Conservation (phyloP, 2,329 filamentous ascomycete species). For the Dactylellina drechsleri region DNA sequence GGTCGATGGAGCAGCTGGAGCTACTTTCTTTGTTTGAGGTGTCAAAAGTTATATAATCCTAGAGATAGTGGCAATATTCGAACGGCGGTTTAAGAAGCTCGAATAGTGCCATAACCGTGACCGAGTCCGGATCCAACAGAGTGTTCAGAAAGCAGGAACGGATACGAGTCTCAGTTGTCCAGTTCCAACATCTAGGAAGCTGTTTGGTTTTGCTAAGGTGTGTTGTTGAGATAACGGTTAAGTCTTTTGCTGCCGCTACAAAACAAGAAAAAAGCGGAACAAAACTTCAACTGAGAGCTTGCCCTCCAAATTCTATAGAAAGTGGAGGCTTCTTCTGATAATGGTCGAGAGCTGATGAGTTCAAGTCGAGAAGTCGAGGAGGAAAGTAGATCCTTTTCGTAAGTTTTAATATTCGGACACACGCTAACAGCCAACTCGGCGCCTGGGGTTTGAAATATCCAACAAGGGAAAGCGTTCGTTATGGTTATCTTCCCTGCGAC, state of each 20-base stretch:
- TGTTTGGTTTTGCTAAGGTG: constrained; percentile 26
- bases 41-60: constrained; percentile 18
- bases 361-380: constrained; percentile 32
- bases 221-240: constrained; percentile 34
- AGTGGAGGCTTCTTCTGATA: too few species aligned
- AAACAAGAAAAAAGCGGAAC: constrained; percentile 1
- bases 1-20: constrained; percentile 13
- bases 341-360: constrained; percentile 11
- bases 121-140: constrained; percentile 23
- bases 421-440: constrained; percentile 25
- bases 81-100: constrained; percentile 54
- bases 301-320: constrained; percentile 8
- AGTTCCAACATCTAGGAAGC: constrained; percentile 9
- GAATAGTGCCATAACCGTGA: constrained; percentile 47
- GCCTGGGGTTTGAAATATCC: constrained; percentile 42
- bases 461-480: constrained; percentile 44
- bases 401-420: constrained; percentile 37
- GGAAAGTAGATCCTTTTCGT: constrained; percentile 42
- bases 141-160: constrained; percentile 22
- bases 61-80: constrained; percentile 28
- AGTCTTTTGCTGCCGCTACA: not conserved
- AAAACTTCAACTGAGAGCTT: constrained; percentile 11
- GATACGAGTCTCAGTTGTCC: constrained; percentile 27
- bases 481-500: constrained; percentile 42
- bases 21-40: constrained; percentile 18